These are phyloP conservation scores for Jatropha multifida DNA, from an alignment of 441 rosid species.

Conservation along the genomic window DNA sequence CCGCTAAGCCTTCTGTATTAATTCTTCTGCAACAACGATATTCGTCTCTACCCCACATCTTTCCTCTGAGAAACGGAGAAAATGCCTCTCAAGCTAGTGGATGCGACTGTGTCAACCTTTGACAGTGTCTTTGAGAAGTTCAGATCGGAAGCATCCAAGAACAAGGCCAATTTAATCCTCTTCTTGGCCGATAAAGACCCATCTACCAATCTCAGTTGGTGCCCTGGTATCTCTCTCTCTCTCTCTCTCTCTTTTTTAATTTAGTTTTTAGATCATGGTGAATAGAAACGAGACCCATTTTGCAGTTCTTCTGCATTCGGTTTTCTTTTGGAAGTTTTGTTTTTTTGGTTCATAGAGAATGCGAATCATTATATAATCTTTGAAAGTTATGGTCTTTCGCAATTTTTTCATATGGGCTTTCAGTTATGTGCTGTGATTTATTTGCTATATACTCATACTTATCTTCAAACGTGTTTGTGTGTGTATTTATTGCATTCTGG, in stretches of 20 bases:
- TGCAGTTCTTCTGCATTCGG: not conserved
- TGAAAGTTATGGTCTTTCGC: not conserved
- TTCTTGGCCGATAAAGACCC: slow-evolving; percentile 82
- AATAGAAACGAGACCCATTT: not conserved
- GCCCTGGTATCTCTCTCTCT: slow-evolving; percentile 51
- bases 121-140: slow-evolving; percentile 50
- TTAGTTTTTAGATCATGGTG: not conserved
- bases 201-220: slow-evolving; percentile 68
- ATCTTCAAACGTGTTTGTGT: not conserved
- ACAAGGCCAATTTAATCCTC: slow-evolving; percentile 66
- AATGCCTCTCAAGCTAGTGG: slow-evolving; percentile 58
- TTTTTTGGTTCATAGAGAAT: no score
- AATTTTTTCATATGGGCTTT: not conserved
- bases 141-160: slow-evolving; percentile 49
- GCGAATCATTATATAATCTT: not conserved
- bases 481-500: not conserved
- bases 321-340: no score
- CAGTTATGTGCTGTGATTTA: no score
- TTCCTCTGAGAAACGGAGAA: slow-evolving; percentile 13
- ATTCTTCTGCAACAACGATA: no score
- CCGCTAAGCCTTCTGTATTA: no score
- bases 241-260: not conserved
- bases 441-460: no score
- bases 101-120: slow-evolving; percentile 55
- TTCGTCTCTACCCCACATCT: not conserved